Evolutionary conservation across 495 filamentous ascomycete genomes (phyloP).

Genomic region (Hapsidospora chrysogenum): DNA sequence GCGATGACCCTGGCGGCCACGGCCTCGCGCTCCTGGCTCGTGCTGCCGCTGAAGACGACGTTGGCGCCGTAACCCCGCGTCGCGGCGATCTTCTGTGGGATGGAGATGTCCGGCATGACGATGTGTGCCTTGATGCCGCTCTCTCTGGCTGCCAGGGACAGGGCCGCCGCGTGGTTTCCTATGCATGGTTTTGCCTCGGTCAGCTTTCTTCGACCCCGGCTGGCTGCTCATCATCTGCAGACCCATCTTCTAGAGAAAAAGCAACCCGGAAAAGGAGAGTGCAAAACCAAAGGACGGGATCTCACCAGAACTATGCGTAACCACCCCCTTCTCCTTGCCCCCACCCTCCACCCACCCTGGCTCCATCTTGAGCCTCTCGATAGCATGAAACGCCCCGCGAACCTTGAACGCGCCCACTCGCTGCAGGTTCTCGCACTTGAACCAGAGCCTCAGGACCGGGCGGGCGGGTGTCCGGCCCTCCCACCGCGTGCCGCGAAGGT

Average conservation of each 20-base stretch:
- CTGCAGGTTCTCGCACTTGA: conserved; percentile 95
- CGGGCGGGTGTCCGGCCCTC: conserved; percentile 38
- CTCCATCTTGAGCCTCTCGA: conserved; percentile 51
- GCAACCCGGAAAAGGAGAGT: conserved; percentile 2
- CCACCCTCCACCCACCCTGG: conserved; percentile 38
- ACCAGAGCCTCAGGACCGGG: conserved; percentile 62
- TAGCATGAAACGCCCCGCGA: conserved; percentile 77
- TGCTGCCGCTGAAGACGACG: conserved; percentile 73
- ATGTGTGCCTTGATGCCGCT: conserved; percentile 50
- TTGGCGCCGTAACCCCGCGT: conserved; percentile 57
- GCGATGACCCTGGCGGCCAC: conserved; percentile 47
- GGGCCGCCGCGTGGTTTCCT: conserved; percentile 92
- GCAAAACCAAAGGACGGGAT: conserved; percentile 4
- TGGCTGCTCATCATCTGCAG: not conserved
- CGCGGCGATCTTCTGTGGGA: conserved; percentile 71
- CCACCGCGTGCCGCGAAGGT: conserved; percentile 38
- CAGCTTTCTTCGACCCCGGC: conserved; percentile 1
- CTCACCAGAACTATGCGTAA: conserved; percentile 81
- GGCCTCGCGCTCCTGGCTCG: conserved; percentile 64
- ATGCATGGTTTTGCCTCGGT: not conserved
- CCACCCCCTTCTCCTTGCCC: conserved; percentile 47
- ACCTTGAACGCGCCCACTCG: conserved; percentile 88
- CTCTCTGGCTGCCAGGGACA: conserved; percentile 66
- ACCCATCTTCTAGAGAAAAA: not conserved
- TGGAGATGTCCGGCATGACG: conserved; percentile 77